These are phyloP conservation scores for Hirsutella thompsonii DNA, from an alignment of 2,329 filamentous ascomycete genomes.

Conservation along the genomic window DNA sequence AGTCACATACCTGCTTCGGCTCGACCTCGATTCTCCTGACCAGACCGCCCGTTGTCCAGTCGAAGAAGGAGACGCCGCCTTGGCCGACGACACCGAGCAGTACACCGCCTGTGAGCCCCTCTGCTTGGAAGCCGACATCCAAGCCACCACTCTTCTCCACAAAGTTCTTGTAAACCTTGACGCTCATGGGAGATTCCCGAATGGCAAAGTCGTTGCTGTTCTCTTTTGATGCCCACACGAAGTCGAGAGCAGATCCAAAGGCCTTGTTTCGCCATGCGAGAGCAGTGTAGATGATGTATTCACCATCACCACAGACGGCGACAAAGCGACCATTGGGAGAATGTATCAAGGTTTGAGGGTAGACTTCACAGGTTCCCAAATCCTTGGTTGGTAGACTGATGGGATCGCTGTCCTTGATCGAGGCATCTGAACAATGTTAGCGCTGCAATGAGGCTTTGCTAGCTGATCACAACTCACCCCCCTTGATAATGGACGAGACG, in stretches of 20 bases:
- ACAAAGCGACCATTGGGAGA: slow-evolving; percentile 93
- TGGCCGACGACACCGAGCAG: slow-evolving; percentile 90
- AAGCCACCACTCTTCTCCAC: slow-evolving; percentile 79
- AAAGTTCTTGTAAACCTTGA: slow-evolving; percentile 98
- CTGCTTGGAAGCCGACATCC: slow-evolving; percentile 90
- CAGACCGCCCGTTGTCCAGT: slow-evolving; percentile 83
- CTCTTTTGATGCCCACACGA: slow-evolving; percentile 93
- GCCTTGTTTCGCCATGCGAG: slow-evolving; percentile 95
- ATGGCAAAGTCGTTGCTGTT: slow-evolving; percentile 99
- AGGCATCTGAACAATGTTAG: slow-evolving; percentile 43
- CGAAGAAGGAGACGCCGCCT: slow-evolving; percentile 89
- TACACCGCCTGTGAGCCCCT: slow-evolving; percentile 79
- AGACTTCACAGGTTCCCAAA: slow-evolving; percentile 89
- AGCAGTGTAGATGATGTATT: slow-evolving; percentile 98
- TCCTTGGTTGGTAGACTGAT: slow-evolving; percentile 86
- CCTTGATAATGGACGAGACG: slow-evolving; percentile 87
- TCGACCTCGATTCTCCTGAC: slow-evolving; percentile 84
- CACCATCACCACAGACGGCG: slow-evolving; percentile 74
- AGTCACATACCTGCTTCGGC: slow-evolving; percentile 32
- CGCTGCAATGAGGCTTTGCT: slow-evolving; percentile 8
- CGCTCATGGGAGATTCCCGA: slow-evolving; percentile 81
- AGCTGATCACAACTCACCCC: slow-evolving; percentile 31
- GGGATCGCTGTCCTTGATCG: slow-evolving; percentile 76
- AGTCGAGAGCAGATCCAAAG: slow-evolving; percentile 89
- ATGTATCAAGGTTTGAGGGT: slow-evolving; percentile 86